These are phyloP conservation scores for Abrus pulchellus DNA, from an alignment of 306 rosid genomes.

Conservation along the genomic window DNA sequence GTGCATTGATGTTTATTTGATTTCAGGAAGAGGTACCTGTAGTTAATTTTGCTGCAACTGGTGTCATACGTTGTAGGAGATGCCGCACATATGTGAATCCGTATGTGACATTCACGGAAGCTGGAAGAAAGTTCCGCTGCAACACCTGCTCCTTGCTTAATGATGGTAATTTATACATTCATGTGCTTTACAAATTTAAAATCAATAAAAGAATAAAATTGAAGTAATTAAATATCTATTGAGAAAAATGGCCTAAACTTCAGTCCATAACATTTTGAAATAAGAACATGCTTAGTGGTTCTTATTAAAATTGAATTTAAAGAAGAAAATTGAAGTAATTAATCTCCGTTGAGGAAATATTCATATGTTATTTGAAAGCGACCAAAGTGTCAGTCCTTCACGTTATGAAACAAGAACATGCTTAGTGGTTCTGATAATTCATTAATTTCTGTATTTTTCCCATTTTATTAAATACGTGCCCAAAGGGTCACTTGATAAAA, in stretches of 20 bases:
- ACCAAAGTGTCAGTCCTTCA: neutral
- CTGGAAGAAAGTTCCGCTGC: slow-evolving; percentile 98
- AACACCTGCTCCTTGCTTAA: slow-evolving; percentile 88
- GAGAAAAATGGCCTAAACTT: too few species aligned
- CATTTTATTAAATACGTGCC: neutral
- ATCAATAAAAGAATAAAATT: slow-evolving; percentile 14
- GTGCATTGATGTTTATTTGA: slow-evolving; percentile 35
- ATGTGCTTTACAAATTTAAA: slow-evolving; percentile 17
- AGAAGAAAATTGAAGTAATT: too few species aligned
- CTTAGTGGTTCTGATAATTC: slow-evolving; percentile 36
- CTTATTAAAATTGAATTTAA: too few species aligned
- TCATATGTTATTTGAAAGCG: too few species aligned
- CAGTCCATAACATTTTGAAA: too few species aligned
- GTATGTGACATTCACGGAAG: slow-evolving; percentile 88
- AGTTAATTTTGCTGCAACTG: slow-evolving; percentile 77
- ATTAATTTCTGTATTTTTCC: neutral
- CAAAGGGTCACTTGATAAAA: slow-evolving; percentile 2
- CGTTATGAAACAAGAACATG: neutral
- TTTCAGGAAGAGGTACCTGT: slow-evolving; percentile 92
- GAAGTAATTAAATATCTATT: neutral
- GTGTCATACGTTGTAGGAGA: slow-evolving; percentile 96
- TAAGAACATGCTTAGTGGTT: too few species aligned
- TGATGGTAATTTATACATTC: slow-evolving; percentile 76
- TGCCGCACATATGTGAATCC: slow-evolving; percentile 98
- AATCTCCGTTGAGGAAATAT: too few species aligned